A percentile compares a stretch with the other conserved stretches of the same genome.
Conservation (phyloP, 2,329 filamentous ascomycete genomes). For the Aspergillus sp. region DNA sequence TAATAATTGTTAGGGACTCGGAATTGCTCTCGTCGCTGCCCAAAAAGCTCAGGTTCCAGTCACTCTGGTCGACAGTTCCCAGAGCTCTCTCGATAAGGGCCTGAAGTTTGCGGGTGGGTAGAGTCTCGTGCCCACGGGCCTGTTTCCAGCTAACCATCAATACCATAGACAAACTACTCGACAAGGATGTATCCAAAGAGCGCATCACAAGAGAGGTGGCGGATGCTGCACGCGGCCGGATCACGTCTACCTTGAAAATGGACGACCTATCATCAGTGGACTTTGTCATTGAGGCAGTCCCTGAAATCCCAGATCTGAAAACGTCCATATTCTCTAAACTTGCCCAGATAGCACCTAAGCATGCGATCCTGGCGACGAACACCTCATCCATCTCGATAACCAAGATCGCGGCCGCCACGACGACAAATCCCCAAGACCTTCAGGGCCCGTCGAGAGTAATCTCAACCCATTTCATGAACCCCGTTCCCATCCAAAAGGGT, state of each 20-base stretch:
- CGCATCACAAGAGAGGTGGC: slow-evolving; percentile 81
- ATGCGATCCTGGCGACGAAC: slow-evolving; percentile 93
- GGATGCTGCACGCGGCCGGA: slow-evolving; percentile 66
- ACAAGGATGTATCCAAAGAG: slow-evolving; percentile 88
- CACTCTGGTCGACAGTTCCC: slow-evolving; percentile 78
- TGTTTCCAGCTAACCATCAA: not conserved
- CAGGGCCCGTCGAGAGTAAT: slow-evolving; percentile 84
- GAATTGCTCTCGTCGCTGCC: slow-evolving; percentile 92
- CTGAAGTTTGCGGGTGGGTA: slow-evolving; percentile 77
- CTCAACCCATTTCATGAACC: slow-evolving; percentile 99
- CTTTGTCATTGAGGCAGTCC: slow-evolving; percentile 97
- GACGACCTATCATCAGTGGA: slow-evolving; percentile 79
- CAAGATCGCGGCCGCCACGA: slow-evolving; percentile 85
- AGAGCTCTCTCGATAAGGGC: slow-evolving; percentile 83
- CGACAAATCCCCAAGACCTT: slow-evolving; percentile 73
- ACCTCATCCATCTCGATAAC: slow-evolving; percentile 99
- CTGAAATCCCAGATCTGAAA: slow-evolving; percentile 86
- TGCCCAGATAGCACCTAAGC: slow-evolving; percentile 75
- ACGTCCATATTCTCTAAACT: slow-evolving; percentile 81
- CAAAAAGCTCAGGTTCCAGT: slow-evolving; percentile 81
- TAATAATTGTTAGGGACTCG: slow-evolving; percentile 67
- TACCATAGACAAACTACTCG: slow-evolving; percentile 78
- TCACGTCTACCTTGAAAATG: slow-evolving; percentile 70
- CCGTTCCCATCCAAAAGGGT: slow-evolving; percentile 92
- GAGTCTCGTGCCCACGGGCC: not conserved